These are phyloP conservation scores for Mortierella sp. DNA, from an alignment of 371 early-diverging fungal species.

Conservation along the genomic window DNA sequence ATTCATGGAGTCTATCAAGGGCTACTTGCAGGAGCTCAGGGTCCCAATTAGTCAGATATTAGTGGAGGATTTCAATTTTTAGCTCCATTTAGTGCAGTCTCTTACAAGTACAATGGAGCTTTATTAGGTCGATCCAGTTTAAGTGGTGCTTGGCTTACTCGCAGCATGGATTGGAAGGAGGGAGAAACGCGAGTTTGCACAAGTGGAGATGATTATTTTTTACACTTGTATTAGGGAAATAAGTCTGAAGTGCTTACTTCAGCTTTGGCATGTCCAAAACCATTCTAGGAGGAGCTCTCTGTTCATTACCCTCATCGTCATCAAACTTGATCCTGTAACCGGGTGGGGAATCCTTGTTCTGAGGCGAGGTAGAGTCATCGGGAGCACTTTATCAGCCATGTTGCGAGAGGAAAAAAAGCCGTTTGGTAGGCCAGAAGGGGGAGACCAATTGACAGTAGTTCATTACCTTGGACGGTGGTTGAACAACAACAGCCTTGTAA, in stretches of 20 bases:
- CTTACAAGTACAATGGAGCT: too few relatives aligned
- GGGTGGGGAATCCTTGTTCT: constrained; percentile 38
- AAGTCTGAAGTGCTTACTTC: constrained; percentile 54
- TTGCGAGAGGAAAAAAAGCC: background rate
- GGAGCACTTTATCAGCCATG: background rate
- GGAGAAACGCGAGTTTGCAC: too few relatives aligned
- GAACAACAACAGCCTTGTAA: constrained; percentile 80
- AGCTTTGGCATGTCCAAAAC: constrained; percentile 72
- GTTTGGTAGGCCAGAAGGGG: background rate
- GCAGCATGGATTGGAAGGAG: too few relatives aligned
- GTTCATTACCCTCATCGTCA: constrained; percentile 49
- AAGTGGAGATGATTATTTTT: too few relatives aligned
- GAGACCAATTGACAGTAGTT: background rate
- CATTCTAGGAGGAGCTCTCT: constrained; percentile 46
- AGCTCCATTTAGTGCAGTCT: background rate
- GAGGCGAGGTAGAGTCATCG: background rate
- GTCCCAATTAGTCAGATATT: constrained; percentile 10
- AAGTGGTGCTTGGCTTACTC: too few relatives aligned
- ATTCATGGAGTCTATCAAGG: constrained; percentile 38
- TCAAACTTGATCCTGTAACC: constrained; percentile 51
- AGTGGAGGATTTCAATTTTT: constrained; percentile 27
- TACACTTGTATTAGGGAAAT: too few relatives aligned
- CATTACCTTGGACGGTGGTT: constrained; percentile 75
- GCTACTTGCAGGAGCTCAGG: constrained; percentile 9
- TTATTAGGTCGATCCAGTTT: too few relatives aligned